Base-by-base conservation (phyloP, 208 protist species). In the Plasmodiophora brassicae region DNA sequence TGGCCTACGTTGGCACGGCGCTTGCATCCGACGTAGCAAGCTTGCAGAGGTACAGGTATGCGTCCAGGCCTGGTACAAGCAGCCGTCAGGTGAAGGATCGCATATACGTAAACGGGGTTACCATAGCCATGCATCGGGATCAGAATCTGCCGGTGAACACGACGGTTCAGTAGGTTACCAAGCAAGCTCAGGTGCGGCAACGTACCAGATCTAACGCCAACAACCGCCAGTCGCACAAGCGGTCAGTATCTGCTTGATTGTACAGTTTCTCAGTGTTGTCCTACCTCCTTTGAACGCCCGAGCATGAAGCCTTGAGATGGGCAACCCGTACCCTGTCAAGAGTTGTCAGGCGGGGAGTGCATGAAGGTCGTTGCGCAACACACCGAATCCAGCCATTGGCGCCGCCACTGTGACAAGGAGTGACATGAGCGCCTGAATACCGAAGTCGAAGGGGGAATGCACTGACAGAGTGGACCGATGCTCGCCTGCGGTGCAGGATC, bases 201-300 rank as follows among this genome's bases (percentile, higher is more conserved):
- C 50, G 50, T 78, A 78, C 65, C 5, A 78, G 65, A 78, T 78
- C 50, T 57, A 25, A 14, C 20, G 50, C 25, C 25, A 25, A 57
- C 50, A 57, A 25, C 20, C 14, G 25, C 50, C 50, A 57, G 14
- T 25, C 50, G 41, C n/a, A 78, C 20, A 32, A n/a, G 41, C 5
- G 41, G 65, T 38, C n/a, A 32, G 5, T 14, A 5, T 78, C n/a
- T 38, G 65, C n/a, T n/a, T n/a, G 5, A 38, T 38, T 8, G 65
- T 44, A 38, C n/a, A 5, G n/a, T 5, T 5, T 14, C 65, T 38
- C 65, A 32, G 41, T 8, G 41, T 44, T 78, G 65, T 14, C 14
- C 25, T 78, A 78, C 65, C 65, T 78, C 65, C 65, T 78, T 78
- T 78, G n/a, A 78, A 78, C n/a, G 65, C 65, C 5, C 65, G 5